Evolutionary conservation across 2,329 filamentous ascomycete genomes (phyloP), one percentile per base, ranked within the genome.

Genomic region (Fusarium bactridioides): DNA sequence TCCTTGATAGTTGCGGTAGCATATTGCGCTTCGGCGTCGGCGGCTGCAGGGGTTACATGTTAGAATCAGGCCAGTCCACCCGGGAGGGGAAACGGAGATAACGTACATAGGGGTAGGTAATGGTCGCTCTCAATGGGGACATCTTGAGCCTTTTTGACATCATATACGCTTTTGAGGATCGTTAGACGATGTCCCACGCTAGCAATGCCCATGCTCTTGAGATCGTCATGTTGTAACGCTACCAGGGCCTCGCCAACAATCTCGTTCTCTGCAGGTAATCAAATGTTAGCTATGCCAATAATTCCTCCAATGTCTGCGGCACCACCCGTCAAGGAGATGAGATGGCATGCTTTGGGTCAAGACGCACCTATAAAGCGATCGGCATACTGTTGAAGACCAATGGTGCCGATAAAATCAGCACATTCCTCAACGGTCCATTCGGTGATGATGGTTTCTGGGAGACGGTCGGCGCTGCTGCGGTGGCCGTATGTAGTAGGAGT

Each of bases 121-220:
- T 98, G 94, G 78, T 98, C 95, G 69, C 92, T 91, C 79, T 98
- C 95, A 76, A 98, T 89, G 21, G 94, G 92, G 67, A 98, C 90
- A 77, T 97, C 94, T 79, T 98, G 95, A 73, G 94, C 94, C 81
- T 95, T 92, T 84, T 99, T 99, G 79, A 96, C 92, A 79, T 98
- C 95, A 83, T 98, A 98, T 61, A 98, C 94, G 77, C 91, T 95
- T 84, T 98, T 98, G 65, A 99, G 87, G 64, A 99, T 97, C 27
- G 94, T 97, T 77, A 99, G 86, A 67, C 96, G 92, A 84, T 99
- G 96, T 44, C 96, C 96, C 53, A 98, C 94, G 83, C 95, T 98
- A 71, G 87, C 86, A 73, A 99, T 93, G 53, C 95, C 95, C 91
- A 98, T 95, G 79, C 97, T 94, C 83, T 97, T 97, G 77, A 99